Evolutionary conservation across 225 moss, liverwort and hornwort genomes (phyloP).

Genomic region (Sphagnum tenellum): DNA sequence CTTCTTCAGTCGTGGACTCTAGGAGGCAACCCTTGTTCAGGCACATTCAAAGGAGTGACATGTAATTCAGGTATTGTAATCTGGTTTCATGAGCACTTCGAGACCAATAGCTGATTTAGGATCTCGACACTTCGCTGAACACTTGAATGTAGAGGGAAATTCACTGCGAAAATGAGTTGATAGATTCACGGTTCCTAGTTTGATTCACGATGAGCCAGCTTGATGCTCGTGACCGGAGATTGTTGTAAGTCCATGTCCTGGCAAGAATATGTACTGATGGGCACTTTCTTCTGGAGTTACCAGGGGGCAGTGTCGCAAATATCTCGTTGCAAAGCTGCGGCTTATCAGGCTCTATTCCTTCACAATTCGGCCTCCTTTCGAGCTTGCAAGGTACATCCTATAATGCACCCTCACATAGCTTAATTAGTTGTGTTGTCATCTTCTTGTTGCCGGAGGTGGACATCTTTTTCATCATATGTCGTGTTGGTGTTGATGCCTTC

Average conservation of each 20-base stretch:
- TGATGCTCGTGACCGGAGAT: not conserved
- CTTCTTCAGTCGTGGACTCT: constrained; percentile 25
- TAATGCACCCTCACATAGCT: no score
- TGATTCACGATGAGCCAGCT: not conserved
- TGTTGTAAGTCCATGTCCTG: not conserved
- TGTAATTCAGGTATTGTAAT: constrained; percentile 30
- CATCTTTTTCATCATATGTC: no score
- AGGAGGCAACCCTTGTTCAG: constrained; percentile 23
- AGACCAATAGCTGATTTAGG: no score
- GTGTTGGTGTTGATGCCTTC: not conserved
- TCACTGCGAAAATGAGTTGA: not conserved
- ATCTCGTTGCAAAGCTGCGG: constrained; percentile 35
- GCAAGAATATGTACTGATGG: no score
- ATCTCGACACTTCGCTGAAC: not conserved
- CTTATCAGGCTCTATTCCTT: constrained; percentile 36
- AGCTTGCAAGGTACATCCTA: constrained; percentile 28
- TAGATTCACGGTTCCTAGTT: not conserved
- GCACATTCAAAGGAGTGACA: constrained; percentile 31
- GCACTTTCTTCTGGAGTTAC: not conserved
- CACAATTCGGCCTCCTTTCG: constrained; percentile 27
- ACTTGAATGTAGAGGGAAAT: not conserved
- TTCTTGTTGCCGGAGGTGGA: no score
- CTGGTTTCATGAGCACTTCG: no score
- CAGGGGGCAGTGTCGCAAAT: constrained; percentile 31
- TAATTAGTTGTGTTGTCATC: no score